These are phyloP conservation scores for Sporopachydermia cereana DNA, from an alignment of 1,139 yeast genomes.

Conservation along the genomic window DNA sequence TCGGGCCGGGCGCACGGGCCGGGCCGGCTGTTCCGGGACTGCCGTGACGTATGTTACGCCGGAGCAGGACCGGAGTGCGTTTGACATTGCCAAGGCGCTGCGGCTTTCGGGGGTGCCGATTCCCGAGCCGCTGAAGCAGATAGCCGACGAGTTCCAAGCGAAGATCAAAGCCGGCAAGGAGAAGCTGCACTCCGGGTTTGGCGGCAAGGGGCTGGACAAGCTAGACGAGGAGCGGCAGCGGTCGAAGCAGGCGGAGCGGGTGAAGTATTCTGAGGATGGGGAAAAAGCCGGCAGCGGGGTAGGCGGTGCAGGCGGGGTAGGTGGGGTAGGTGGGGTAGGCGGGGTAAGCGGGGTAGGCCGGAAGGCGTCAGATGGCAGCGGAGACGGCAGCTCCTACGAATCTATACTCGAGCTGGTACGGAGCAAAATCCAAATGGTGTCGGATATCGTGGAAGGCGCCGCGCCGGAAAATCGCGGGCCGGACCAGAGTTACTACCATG, in stretches of 20 bases:
- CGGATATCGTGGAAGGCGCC: conserved; percentile 39
- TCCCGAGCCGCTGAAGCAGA: conserved; percentile 37
- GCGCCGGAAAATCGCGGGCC: conserved; percentile 56
- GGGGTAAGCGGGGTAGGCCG: conserved; percentile 13
- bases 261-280: conserved; percentile 26
- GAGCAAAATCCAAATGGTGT: conserved; percentile 16
- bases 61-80: conserved; percentile 54
- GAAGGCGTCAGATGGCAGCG: conserved; percentile 9
- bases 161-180: conserved; percentile 64
- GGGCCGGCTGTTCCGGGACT: conserved; percentile 73
- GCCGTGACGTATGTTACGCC: conserved; percentile 66
- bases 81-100: conserved; percentile 65
- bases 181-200: conserved; percentile 67
- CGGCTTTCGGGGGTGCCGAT: conserved; percentile 41
- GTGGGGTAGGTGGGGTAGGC: conserved; percentile 21
- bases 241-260: conserved; percentile 39
- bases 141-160: conserved; percentile 46
- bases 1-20: conserved; percentile 91
- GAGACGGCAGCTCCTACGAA: background rate
- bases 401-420: conserved; percentile 10
- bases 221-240: conserved; percentile 59
- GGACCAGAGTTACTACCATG: conserved; percentile 53
- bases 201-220: conserved; percentile 85
- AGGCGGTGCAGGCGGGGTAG: conserved; percentile 20
- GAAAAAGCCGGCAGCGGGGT: conserved; percentile 14